These are phyloP conservation scores for Yarrowia sp. DNA, from an alignment of 805 yeast genomes.

Conservation along the genomic window DNA sequence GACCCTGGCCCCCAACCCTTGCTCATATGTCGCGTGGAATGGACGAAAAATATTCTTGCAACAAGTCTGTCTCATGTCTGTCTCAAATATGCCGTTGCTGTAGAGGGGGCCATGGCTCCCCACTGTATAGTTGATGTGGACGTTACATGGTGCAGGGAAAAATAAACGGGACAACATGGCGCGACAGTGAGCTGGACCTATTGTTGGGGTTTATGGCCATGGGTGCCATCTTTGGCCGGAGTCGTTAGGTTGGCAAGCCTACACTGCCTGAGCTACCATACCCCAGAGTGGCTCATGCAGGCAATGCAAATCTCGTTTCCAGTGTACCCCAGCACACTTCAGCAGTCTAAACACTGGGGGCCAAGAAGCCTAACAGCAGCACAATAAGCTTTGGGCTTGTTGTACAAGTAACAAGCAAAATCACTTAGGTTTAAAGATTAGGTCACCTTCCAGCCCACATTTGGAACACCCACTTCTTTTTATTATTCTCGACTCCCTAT, in stretches of 20 bases:
- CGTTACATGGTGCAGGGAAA: conserved; percentile 1
- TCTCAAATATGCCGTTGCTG: conserved; percentile 20
- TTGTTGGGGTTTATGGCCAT: background rate
- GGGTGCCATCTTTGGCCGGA: background rate
- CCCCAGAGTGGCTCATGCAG: conserved; percentile 21
- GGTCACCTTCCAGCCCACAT: conserved; percentile 14
- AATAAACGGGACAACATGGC: background rate
- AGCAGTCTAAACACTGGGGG: background rate
- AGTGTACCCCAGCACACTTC: conserved; percentile 1
- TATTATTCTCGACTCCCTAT: background rate
- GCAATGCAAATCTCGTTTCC: conserved; percentile 15
- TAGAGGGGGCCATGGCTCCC: background rate
- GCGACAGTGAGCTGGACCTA: too few species aligned
- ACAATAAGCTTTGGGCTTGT: background rate
- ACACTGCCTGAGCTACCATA: background rate
- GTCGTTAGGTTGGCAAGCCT: background rate
- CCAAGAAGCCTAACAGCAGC: background rate
- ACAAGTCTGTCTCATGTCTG: conserved; percentile 18
- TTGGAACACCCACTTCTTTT: background rate
- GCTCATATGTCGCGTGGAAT: background rate
- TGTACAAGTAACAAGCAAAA: conserved; percentile 9
- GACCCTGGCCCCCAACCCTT: background rate
- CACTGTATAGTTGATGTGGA: conserved; percentile 8
- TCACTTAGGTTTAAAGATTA: conserved; percentile 7
- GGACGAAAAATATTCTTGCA: conserved; percentile 11